A percentile compares a stretch with the other conserved stretches of the same genome.
Conservation (phyloP, 129 eudicot species). For the Centella asiatica region DNA sequence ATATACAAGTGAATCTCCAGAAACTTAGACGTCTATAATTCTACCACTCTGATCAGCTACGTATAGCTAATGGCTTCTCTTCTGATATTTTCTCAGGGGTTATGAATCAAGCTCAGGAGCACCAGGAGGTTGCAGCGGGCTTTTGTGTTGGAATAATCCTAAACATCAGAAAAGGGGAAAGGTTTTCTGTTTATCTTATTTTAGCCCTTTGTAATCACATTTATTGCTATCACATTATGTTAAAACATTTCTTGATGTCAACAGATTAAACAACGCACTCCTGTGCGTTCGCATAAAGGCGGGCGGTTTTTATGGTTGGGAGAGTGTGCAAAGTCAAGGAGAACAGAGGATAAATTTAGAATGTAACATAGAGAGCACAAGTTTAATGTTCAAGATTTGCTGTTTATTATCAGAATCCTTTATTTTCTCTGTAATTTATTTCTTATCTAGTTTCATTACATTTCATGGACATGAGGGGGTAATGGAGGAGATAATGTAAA, state of each 20-base stretch:
- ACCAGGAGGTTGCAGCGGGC: conserved; percentile 55
- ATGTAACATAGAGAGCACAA: conserved; percentile 31
- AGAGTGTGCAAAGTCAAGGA: conserved; percentile 62
- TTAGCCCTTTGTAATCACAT: not conserved
- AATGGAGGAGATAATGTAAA: conserved; percentile 31
- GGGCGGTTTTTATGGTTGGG: conserved; percentile 60
- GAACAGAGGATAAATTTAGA: conserved; percentile 33
- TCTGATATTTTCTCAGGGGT: conserved; percentile 34
- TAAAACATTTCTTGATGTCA: not conserved
- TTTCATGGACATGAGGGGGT: conserved; percentile 10
- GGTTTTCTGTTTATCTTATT: conserved; percentile 24
- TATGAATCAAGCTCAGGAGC: conserved; percentile 76
- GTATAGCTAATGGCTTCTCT: conserved; percentile 9
- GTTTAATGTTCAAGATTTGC: conserved; percentile 11
- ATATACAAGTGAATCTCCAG: not conserved
- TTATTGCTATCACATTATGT: not conserved
- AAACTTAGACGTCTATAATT: not conserved
- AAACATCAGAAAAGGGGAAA: conserved; percentile 48
- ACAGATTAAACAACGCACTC: conserved; percentile 52
- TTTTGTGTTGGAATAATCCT: conserved; percentile 57
- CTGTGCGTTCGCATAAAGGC: conserved; percentile 45
- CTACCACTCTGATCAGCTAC: not conserved
- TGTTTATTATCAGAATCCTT: conserved; percentile 7
- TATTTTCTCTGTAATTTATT: not conserved
- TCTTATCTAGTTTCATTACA: conserved; percentile 3